phyloP scores from a whole-genome alignment of 495 filamentous ascomycete species.

The Xylaria curta region DNA sequence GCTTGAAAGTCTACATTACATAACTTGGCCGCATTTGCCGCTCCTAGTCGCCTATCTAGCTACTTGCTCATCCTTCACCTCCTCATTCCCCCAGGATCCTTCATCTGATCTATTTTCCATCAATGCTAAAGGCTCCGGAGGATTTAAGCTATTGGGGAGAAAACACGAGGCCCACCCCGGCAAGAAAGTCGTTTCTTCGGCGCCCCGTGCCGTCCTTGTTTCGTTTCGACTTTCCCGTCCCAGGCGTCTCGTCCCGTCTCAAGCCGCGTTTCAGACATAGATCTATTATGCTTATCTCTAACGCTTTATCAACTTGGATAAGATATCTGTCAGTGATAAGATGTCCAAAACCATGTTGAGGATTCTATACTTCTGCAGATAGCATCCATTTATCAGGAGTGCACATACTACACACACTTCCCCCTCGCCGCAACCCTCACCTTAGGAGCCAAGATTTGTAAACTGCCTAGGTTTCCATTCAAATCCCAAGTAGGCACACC shows the following conservation, averaged over 20 bases:
- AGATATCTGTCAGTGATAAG: not conserved
- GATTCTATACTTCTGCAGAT: constrained; percentile 1
- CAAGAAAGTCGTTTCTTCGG: not conserved
- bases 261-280: constrained; percentile 21
- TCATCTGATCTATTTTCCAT: constrained; percentile 17
- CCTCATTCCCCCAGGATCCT: constrained; percentile 8
- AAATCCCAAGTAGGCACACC: constrained; percentile 6
- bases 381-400: not conserved
- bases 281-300: constrained; percentile 10
- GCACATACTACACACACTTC: not conserved
- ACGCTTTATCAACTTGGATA: not conserved
- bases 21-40: not conserved
- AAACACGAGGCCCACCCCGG: not conserved
- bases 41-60: not conserved
- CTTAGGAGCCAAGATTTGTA: not conserved
- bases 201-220: constrained; percentile 11
- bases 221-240: constrained; percentile 16
- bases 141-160: not conserved
- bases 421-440: constrained; percentile 8
- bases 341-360: not conserved
- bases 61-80: constrained; percentile 1
- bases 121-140: not conserved
- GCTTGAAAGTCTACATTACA: not conserved
- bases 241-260: not conserved
- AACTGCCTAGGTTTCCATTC: not conserved